These are phyloP conservation scores for Daldinia bambusicola DNA, from an alignment of 495 filamentous ascomycete genomes.

Conservation along the genomic window DNA sequence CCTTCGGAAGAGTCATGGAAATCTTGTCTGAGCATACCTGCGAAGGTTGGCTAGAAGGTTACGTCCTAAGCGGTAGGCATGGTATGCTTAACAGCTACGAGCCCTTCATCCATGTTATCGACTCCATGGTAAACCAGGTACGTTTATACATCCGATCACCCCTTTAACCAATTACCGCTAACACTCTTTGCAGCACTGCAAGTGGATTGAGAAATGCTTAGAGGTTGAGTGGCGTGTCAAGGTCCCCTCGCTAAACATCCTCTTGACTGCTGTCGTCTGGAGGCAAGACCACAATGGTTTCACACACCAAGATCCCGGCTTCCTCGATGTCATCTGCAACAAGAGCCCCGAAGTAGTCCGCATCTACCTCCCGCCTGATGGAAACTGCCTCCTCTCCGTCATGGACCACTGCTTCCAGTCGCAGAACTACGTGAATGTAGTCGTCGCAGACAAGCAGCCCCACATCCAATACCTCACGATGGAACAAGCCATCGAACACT, in stretches of 20 bases:
- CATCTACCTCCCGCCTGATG: conserved; percentile 80
- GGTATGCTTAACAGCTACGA: conserved; percentile 81
- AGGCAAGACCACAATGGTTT: conserved; percentile 83
- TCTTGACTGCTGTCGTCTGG: conserved; percentile 79
- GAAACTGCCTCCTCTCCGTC: conserved; percentile 73
- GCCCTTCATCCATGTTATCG: conserved; percentile 81
- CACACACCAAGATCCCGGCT: conserved; percentile 81
- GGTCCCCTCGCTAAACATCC: conserved; percentile 76
- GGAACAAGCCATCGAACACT: conserved; percentile 73
- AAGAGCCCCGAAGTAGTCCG: conserved; percentile 79
- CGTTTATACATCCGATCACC: conserved; percentile 2
- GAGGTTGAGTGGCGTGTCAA: conserved; percentile 77
- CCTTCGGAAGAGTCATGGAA: conserved; percentile 76
- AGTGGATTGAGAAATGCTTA: conserved; percentile 79
- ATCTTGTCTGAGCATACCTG: conserved; percentile 80
- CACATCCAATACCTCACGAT: conserved; percentile 77
- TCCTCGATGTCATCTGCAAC: conserved; percentile 78
- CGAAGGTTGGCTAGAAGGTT: conserved; percentile 82
- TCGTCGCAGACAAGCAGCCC: conserved; percentile 79
- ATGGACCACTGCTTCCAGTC: conserved; percentile 76
- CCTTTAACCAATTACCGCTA: conserved; percentile 18
- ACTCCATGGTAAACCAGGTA: conserved; percentile 78
- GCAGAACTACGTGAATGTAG: conserved; percentile 78
- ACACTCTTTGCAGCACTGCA: conserved; percentile 66
- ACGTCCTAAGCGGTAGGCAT: conserved; percentile 74